A percentile compares a stretch with the other conserved stretches of the same genome.
These are phyloP conservation scores for Talaromyces marneffei DNA, from an alignment of 2,329 filamentous ascomycete genomes.

Conservation along the genomic window DNA sequence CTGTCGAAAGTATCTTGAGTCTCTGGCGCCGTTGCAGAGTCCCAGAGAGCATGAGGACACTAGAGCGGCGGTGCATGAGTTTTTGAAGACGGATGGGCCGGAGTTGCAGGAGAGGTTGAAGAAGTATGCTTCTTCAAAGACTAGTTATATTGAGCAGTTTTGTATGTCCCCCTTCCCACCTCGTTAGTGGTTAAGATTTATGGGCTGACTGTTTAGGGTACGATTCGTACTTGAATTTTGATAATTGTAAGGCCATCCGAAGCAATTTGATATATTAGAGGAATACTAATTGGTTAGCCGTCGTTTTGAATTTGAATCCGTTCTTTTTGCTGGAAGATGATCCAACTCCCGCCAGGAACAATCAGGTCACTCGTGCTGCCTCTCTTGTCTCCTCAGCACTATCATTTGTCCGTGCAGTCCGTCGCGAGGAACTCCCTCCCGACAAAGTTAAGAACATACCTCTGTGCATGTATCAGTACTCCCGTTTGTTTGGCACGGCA, in stretches of 20 bases:
- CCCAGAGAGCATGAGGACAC: conserved; percentile 78
- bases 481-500: conserved; percentile 87
- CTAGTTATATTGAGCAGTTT: conserved; percentile 97
- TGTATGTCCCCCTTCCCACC: conserved; percentile 57
- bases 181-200: conserved; percentile 4
- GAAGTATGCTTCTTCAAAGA: conserved; percentile 81
- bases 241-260: conserved; percentile 58
- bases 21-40: conserved; percentile 74
- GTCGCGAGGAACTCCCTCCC: conserved; percentile 85
- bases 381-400: conserved; percentile 86
- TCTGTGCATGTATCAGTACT: conserved; percentile 98
- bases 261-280: background rate
- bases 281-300: conserved; percentile 44
- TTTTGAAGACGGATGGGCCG: conserved; percentile 73
- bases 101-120: conserved; percentile 83
- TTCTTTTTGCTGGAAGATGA: conserved; percentile 98
- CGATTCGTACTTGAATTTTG: conserved; percentile 95
- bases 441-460: conserved; percentile 79
- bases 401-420: conserved; percentile 86
- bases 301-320: conserved; percentile 93
- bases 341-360: conserved; percentile 89
- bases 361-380: conserved; percentile 90
- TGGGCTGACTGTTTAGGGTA: conserved; percentile 63
- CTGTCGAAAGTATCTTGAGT: conserved; percentile 70
- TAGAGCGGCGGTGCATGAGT: conserved; percentile 71